These are phyloP conservation scores for Trichoderma gamsii DNA, from an alignment of 495 filamentous ascomycete species.

Conservation along the genomic window DNA sequence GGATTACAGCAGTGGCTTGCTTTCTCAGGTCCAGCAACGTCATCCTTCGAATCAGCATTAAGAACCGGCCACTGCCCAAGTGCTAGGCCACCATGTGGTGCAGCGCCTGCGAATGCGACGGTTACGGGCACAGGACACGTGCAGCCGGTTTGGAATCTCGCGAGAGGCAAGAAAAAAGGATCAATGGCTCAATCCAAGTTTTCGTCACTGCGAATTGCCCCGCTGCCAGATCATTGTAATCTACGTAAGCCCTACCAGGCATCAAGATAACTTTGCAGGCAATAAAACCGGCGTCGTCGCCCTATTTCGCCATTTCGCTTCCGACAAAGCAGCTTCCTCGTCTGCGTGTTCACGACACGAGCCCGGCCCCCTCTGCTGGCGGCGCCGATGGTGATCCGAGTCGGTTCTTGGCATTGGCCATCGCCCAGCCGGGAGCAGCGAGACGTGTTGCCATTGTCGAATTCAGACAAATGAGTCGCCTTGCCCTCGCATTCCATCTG, in stretches of 20 bases:
- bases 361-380: background rate
- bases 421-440: background rate
- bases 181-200: background rate
- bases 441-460: background rate
- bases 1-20: background rate
- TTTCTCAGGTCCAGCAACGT: background rate
- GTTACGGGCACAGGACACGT: conserved; percentile 6
- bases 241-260: background rate
- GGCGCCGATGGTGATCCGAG: background rate
- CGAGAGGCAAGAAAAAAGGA: background rate
- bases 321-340: background rate
- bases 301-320: conserved; percentile 2
- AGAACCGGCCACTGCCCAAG: no score
- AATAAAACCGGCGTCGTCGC: background rate
- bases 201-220: background rate
- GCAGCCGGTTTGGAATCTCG: background rate
- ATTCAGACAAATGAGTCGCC: background rate
- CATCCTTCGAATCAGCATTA: no score
- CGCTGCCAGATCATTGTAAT: background rate
- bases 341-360: background rate
- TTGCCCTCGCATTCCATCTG: background rate
- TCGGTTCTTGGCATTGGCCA: background rate
- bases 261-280: background rate
- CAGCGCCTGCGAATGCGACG: background rate
- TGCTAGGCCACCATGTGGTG: background rate